phyloP scores from a whole-genome alignment of 1,139 yeast genomes.

The Candida glucosophila region DNA sequence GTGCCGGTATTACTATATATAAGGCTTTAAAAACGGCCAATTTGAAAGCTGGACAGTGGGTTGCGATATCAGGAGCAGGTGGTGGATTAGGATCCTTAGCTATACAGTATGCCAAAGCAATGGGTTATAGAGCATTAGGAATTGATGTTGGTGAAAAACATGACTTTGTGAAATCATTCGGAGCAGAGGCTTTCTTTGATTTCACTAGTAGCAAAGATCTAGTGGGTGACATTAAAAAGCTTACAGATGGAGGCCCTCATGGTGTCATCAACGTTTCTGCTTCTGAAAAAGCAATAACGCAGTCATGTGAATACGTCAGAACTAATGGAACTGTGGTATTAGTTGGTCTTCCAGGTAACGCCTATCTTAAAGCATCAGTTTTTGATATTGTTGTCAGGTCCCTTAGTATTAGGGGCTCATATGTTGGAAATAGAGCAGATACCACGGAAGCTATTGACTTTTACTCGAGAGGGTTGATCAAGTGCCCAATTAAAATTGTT shows the following conservation, averaged over 20 bases:
- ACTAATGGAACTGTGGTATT: conserved; percentile 63
- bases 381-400: conserved; percentile 61
- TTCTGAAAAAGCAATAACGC: conserved; percentile 56
- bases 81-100: conserved; percentile 77
- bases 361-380: conserved; percentile 55
- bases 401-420: conserved; percentile 59
- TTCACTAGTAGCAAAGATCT: conserved; percentile 51
- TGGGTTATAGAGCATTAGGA: conserved; percentile 68
- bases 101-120: conserved; percentile 64
- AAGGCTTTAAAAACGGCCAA: conserved; percentile 68
- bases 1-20: conserved; percentile 79
- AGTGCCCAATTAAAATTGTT: conserved; percentile 63
- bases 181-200: conserved; percentile 64
- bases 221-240: conserved; percentile 44
- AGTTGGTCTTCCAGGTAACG: conserved; percentile 70
- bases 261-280: conserved; percentile 71
- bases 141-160: conserved; percentile 74
- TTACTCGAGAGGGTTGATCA: conserved; percentile 60
- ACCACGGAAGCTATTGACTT: conserved; percentile 70
- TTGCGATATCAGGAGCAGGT: conserved; percentile 70
- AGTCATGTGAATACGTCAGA: conserved; percentile 59
- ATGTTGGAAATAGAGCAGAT: conserved; percentile 77
- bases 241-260: conserved; percentile 73
- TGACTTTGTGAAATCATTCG: conserved; percentile 45
- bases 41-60: conserved; percentile 63